Evolutionary conservation across 495 filamentous ascomycete species (phyloP), one percentile per base, ranked within the genome.

Genomic region (Talaromyces liani): DNA sequence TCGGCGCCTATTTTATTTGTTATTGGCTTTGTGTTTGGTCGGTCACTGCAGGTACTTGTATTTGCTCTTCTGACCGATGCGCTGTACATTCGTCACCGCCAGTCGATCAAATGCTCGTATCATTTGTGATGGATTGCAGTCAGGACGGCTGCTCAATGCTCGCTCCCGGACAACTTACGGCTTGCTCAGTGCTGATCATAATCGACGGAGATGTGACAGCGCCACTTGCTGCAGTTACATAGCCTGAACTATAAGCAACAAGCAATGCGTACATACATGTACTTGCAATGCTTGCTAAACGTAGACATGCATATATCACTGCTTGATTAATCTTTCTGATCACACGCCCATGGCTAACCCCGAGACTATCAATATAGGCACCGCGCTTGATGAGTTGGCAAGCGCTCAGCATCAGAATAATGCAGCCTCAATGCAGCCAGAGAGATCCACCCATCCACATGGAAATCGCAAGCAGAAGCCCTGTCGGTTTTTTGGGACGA

Each of bases 401-500:
- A 63, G 61, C 65, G 33, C 33, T 49, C 49, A 63, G 47, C 62
- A 51, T 65, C 62, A 59, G 27, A 41, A 45, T 51, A 14, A 36
- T 64, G 55, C 62, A 62, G 62, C 45, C 61, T 41, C 61, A 56
- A 66, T 64, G 55, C 55, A 58, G 3, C 41, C 25, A 6, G 20
- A 34, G 6, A 33, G 54, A 16, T 53, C 62, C 62, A 65, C 60
- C 58, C 64, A 59, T 56, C 39, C 58, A 61, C 64, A 62, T 53
- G 60, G 59, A 54, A 39, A 55, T 58, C 63, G 41, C 29, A 64
- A 57, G 29, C 47, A 31, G 33, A 39, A 34, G 27, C 16, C 41
- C 36, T 67, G 62, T 55, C 63, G 62, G n/a, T 60, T 66, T 25
- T 60, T 65, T 22, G 31, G 20, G 9, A 29, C 65, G 53, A 64